Evolutionary conservation across 2,329 filamentous ascomycete species (phyloP).

Genomic region (Torrubiella hemipterigena): DNA sequence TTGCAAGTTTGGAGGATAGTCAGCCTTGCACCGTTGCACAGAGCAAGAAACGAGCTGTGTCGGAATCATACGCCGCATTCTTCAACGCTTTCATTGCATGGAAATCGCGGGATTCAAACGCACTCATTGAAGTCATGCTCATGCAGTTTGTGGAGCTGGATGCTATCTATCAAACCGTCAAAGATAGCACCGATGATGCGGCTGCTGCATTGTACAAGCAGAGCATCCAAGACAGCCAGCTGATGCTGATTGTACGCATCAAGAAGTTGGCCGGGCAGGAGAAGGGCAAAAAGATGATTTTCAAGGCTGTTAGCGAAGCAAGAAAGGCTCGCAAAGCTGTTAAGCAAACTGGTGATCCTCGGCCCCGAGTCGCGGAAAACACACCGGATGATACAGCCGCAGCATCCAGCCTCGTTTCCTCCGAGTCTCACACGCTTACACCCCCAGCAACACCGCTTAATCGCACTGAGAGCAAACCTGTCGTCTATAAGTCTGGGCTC

Average conservation of each 20-base stretch:
- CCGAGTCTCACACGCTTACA: constrained; percentile 37
- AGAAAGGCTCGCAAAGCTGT: constrained; percentile 52
- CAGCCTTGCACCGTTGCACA: constrained; percentile 58
- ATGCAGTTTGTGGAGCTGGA: constrained; percentile 76
- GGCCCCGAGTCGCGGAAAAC: constrained; percentile 51
- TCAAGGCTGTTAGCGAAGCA: constrained; percentile 62
- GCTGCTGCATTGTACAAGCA: constrained; percentile 67
- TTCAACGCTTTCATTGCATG: constrained; percentile 71
- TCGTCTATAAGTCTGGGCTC: constrained; percentile 25
- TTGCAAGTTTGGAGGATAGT: constrained; percentile 51
- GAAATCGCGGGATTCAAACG: constrained; percentile 70
- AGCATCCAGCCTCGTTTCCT: constrained; percentile 22
- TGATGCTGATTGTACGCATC: constrained; percentile 68
- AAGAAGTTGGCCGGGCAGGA: constrained; percentile 64
- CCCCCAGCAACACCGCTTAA: constrained; percentile 38
- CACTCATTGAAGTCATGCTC: constrained; percentile 75
- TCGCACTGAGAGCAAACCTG: constrained; percentile 24
- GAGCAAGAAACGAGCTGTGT: constrained; percentile 48
- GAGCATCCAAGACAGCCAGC: constrained; percentile 70
- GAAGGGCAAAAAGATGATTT: constrained; percentile 59
- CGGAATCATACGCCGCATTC: constrained; percentile 61
- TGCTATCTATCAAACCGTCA: constrained; percentile 73
- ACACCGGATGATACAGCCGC: constrained; percentile 24
- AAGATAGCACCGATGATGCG: constrained; percentile 61
- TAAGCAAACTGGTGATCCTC: constrained; percentile 57